Evolutionary conservation across 2,329 filamentous ascomycete species (phyloP), one percentile per base, ranked within the genome.

Genomic region (Myriosclerotinia curreyana): DNA sequence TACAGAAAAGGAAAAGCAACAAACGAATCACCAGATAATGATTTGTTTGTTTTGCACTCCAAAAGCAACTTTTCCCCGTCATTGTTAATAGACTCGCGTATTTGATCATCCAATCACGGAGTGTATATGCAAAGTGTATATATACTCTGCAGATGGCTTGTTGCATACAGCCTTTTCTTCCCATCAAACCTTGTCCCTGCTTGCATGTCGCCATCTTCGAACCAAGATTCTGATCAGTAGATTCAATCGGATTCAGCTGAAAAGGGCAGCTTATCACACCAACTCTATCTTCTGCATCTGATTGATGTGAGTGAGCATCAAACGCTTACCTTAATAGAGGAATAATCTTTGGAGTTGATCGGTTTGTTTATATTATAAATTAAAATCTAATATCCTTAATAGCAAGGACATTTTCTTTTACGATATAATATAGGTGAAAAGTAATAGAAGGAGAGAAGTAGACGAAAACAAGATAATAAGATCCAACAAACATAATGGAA

Each of bases 361-460:
- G 51, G 34, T 22, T 48, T 38, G 28, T 9, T 20, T 20, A 3
- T 56, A 48, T 48, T 48, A 44, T 15, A 31, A 15, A 25, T 25
- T 9, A 50, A 50, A 50, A 25, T 25, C 48, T 9, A 36, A 38
- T n/a, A 53, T 17, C 15, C 59, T 65, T 60, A 67, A 68, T 60
- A 64, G 67, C 67, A 54, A 58, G 53, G 48, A 53, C 67, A 64
- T 66, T 63, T 66, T 65, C 64, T 68, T 22, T 17, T 1, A 20
- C 46, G 46, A 49, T 22, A 25, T 34, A 55, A 55, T 28, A 64
- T 42, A 52, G 22, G 51, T 55, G 55, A 59, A 28, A 59, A 64
- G 53, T 53, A 28, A 49, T 44, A 36, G 46, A 62, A 55, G 53
- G 53, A 60, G 55, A 48, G 20, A 36, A n/a, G n/a, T 34, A 34